A percentile compares a stretch with the other conserved stretches of the same genome.
phyloP scores from a whole-genome alignment of 768 basidiomycete genomes.

The Tulasnella sp. region DNA sequence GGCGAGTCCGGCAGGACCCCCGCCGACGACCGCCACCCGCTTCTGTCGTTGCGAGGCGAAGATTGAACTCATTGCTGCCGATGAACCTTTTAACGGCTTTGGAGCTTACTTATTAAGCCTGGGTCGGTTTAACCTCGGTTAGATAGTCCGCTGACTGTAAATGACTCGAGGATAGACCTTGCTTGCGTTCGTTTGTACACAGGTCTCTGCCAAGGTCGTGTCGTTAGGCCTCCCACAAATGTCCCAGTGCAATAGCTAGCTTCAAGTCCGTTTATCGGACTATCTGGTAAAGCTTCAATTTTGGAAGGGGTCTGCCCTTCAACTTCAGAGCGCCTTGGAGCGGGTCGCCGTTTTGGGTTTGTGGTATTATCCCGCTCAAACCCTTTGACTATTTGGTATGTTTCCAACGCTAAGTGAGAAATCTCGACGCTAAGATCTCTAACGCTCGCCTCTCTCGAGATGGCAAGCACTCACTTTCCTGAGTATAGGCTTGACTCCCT shows the following conservation, averaged over 20 bases:
- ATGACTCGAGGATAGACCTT: not conserved
- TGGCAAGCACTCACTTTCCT: conserved; percentile 46
- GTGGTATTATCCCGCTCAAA: conserved; percentile 39
- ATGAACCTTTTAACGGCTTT: not conserved
- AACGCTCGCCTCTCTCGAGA: conserved; percentile 60
- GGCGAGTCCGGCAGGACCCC: conserved; percentile 70
- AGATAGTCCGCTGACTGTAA: not conserved
- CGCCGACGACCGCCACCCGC: conserved; percentile 46
- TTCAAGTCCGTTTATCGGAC: too few relatives aligned
- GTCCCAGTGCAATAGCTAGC: too few relatives aligned
- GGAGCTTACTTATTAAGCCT: not conserved
- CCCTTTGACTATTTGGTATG: conserved; percentile 49
- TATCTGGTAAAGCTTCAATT: too few relatives aligned
- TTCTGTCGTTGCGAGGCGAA: conserved; percentile 38
- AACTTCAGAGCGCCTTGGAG: conserved; percentile 44
- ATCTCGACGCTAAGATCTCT: conserved; percentile 63
- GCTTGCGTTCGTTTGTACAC: not conserved
- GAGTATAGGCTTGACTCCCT: conserved; percentile 46
- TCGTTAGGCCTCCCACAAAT: too few relatives aligned
- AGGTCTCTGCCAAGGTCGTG: conserved; percentile 62
- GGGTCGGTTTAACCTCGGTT: not conserved
- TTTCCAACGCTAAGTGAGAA: conserved; percentile 31
- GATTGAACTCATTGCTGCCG: not conserved
- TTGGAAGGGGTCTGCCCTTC: too few relatives aligned
- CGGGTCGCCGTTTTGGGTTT: conserved; percentile 45